phyloP scores from a whole-genome alignment of 768 basidiomycete genomes.

The Lentinula sp. region DNA sequence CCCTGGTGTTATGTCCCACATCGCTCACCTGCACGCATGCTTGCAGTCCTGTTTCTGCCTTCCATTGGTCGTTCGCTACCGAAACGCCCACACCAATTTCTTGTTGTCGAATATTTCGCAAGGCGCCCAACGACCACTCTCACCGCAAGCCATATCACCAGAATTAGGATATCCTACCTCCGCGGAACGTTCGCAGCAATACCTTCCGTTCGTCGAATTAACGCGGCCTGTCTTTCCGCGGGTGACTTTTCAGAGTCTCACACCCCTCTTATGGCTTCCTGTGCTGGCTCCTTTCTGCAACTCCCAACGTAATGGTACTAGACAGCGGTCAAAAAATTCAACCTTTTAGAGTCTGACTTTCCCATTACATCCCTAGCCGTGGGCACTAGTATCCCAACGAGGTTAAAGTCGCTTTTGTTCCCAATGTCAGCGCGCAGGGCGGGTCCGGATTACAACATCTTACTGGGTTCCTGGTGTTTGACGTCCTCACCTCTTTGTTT shows the following conservation, averaged over 20 bases:
- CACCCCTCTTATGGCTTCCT: background rate
- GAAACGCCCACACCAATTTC: background rate
- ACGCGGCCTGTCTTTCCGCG: background rate
- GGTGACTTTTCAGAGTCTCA: background rate
- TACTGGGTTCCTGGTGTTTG: background rate
- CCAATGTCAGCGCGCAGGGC: background rate
- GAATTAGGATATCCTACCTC: background rate
- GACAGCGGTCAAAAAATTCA: background rate
- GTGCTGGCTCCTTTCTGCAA: background rate
- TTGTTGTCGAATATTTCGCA: background rate
- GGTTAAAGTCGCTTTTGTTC: background rate
- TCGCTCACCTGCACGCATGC: background rate
- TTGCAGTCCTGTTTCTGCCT: background rate
- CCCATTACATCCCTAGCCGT: background rate
- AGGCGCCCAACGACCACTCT: background rate
- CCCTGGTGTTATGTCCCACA: background rate
- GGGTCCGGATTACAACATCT: background rate
- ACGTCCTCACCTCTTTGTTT: background rate
- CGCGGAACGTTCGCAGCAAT: background rate
- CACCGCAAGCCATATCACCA: background rate
- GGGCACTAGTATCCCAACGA: background rate
- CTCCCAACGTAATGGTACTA: background rate
- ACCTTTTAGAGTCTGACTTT: background rate
- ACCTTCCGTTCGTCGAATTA: background rate
- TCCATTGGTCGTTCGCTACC: background rate